Percentiles rank a stretch among this genome's conserved stretches.
Evolutionary conservation across 306 rosid species (phyloP).

Genomic region (Neltuma alba): DNA sequence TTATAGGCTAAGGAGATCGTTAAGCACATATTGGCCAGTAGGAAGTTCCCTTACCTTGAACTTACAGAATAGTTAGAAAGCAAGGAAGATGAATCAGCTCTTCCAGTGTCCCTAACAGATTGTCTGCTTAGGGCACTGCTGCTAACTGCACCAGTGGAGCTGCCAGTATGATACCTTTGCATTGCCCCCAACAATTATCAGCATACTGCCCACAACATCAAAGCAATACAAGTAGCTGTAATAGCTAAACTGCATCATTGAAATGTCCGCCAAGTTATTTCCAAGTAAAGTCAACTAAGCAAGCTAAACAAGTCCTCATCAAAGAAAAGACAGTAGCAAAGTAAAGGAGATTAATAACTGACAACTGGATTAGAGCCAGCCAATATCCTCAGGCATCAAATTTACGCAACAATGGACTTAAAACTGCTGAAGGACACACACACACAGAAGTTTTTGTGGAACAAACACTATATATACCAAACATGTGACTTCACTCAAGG

Average conservation of each 20-base stretch:
- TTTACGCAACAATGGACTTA: constrained; percentile 14
- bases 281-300: constrained; percentile 24
- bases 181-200: constrained; percentile 81
- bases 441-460: constrained; percentile 12
- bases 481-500: neutral
- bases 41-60: constrained; percentile 66
- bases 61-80: constrained; percentile 64
- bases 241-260: constrained; percentile 51
- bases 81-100: constrained; percentile 79
- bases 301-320: constrained; percentile 1
- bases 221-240: constrained; percentile 49
- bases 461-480: constrained; percentile 18
- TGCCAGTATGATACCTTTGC: constrained; percentile 85
- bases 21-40: constrained; percentile 3
- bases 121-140: constrained; percentile 73
- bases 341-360: constrained; percentile 12
- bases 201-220: constrained; percentile 92
- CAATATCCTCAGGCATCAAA: constrained; percentile 12
- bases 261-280: constrained; percentile 39
- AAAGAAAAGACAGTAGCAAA: neutral
- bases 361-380: neutral
- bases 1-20: constrained; percentile 19
- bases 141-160: constrained; percentile 95
- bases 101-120: constrained; percentile 78
- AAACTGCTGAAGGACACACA: constrained; percentile 25